phyloP scores from a whole-genome alignment of 2,329 filamentous ascomycete genomes.

The Paecilomyces dactylethromorphus region DNA sequence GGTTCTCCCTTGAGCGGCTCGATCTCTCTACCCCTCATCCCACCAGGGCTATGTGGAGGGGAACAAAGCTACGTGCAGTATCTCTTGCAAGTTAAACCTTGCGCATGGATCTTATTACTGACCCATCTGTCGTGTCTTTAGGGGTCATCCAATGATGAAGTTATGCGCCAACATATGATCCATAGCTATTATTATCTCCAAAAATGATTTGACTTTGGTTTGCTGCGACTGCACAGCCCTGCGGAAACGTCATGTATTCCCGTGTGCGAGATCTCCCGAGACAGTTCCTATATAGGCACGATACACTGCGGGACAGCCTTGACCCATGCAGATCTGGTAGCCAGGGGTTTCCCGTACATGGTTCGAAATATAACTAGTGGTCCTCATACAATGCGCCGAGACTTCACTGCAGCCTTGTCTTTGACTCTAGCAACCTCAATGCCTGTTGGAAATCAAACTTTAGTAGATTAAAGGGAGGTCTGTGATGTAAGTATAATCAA shows the following conservation, averaged over 20 bases:
- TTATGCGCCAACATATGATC: neutral
- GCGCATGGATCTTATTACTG: neutral
- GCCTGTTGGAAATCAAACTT: neutral
- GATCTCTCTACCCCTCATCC: neutral
- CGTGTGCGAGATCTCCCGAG: neutral
- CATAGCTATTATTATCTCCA: neutral
- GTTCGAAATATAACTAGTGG: neutral
- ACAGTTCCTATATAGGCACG: neutral
- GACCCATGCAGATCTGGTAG: neutral
- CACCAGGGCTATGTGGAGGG: neutral
- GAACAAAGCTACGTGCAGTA: neutral
- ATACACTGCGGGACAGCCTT: neutral
- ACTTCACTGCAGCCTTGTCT: neutral
- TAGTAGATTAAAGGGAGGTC: neutral
- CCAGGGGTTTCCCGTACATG: neutral
- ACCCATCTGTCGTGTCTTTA: neutral
- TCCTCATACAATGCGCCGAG: neutral
- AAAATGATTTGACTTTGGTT: neutral
- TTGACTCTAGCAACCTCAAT: neutral
- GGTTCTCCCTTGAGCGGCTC: neutral
- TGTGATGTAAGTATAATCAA: neutral
- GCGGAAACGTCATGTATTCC: neutral
- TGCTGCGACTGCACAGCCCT: neutral
- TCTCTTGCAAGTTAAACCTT: neutral
- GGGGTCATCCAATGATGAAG: neutral